Conservation (phyloP, 352 stramenopile genomes). For the Pythium vanterpoolii region DNA sequence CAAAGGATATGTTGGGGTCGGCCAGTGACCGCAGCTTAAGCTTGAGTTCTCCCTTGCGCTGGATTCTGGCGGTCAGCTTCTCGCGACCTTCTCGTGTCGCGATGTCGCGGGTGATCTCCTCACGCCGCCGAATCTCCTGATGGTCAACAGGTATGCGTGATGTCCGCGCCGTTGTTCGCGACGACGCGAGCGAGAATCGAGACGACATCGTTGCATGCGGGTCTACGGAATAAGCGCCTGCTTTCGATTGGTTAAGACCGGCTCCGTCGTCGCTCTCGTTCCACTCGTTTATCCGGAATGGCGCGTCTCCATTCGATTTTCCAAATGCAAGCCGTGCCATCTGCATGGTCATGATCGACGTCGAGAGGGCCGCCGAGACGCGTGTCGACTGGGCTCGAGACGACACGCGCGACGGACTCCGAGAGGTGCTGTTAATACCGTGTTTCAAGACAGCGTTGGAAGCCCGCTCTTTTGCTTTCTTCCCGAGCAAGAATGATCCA, state of each 20-base stretch:
- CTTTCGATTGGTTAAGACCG: not conserved
- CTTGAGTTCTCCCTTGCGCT: slow-evolving; percentile 36
- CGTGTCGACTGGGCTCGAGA: slow-evolving; percentile 14
- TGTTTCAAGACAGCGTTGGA: slow-evolving; percentile 10
- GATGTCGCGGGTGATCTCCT: slow-evolving; percentile 46
- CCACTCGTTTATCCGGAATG: slow-evolving; percentile 15
- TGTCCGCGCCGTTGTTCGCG: slow-evolving; percentile 5
- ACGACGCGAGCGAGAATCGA: slow-evolving; percentile 14
- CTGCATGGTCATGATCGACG: slow-evolving; percentile 26
- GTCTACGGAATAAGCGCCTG: not conserved
- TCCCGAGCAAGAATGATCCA: slow-evolving; percentile 11
- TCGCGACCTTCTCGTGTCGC: slow-evolving; percentile 34
- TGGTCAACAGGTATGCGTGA: slow-evolving; percentile 30
- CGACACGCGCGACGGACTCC: slow-evolving; percentile 11
- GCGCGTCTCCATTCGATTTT: not conserved
- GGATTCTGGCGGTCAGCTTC: slow-evolving; percentile 29
- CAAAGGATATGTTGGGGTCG: slow-evolving; percentile 46
- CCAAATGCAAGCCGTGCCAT: slow-evolving; percentile 19
- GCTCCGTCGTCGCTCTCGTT: slow-evolving; percentile 6
- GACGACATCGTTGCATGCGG: slow-evolving; percentile 5
- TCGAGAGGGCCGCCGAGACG: slow-evolving; percentile 19
- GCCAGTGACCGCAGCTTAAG: slow-evolving; percentile 49
- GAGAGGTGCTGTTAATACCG: slow-evolving; percentile 6
- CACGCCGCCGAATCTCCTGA: slow-evolving; percentile 34
- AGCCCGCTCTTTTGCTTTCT: slow-evolving; percentile 13